Evolutionary conservation across 148 eudicot species (phyloP), one percentile per base, ranked within the genome.

Genomic region (Diospyros lotus): DNA sequence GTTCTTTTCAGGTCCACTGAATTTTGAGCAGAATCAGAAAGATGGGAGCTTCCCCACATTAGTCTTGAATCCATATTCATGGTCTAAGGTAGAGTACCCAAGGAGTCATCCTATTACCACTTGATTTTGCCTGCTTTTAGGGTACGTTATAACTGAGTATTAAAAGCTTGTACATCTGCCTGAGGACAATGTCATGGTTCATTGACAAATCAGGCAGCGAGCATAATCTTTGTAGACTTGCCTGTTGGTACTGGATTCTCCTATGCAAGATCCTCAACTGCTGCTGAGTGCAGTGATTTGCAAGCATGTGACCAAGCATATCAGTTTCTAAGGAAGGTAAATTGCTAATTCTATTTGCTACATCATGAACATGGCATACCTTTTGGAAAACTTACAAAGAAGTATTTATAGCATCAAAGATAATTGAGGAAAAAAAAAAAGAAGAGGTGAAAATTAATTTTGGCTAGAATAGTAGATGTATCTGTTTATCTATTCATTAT

Each of bases 1-100:
- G 28, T 28, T 5, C 28, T 56, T 54, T 69, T 64, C 62, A 88
- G 92, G 92, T 64, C 92, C 92, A 4, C 15, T 89, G 39, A 61
- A 74, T 38, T 80, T 89, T 59, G 77, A 78, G 60, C 81, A 63
- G 17, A 64, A 46, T 52, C 60, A 67, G 64, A 77, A 76, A 38
- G 39, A 68, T 78, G 87, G 82, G 10, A 76, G 65, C 59, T 63
- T 85, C 46, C 89, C 90, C 5, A 81, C 41, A 5, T 63, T 89
- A 76, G 62, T 77, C 38, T 73, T 73, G 58, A 79, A 85, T 74
- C 69, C 83, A 67, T 43, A 89, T 64, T 75, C 92, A 44, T 89
- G 92, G 92, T 80, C 28, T 28, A 28, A 28, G 28, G 28, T 28
- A 28, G 28, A 28, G 28, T 28, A 28, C 28, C 28, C 28, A 28